phyloP scores from a whole-genome alignment of 768 basidiomycete species.

The Boletus subcaerulescens region DNA sequence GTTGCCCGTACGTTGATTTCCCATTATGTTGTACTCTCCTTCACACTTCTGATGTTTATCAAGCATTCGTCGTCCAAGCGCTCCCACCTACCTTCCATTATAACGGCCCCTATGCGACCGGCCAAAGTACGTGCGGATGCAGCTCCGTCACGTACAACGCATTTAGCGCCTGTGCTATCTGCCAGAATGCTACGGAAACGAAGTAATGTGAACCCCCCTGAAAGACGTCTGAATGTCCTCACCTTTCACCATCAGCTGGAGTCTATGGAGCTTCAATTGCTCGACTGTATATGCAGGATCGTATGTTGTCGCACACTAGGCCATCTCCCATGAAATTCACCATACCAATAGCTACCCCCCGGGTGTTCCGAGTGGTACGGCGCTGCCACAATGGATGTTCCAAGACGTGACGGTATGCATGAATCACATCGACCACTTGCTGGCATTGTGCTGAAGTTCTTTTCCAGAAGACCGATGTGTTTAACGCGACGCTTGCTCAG shows the following conservation, averaged over 20 bases:
- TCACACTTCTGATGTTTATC: background rate
- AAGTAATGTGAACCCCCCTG: constrained; percentile 22
- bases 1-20: constrained; percentile 37
- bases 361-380: constrained; percentile 44
- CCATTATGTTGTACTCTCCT: constrained; percentile 1
- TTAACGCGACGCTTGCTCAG: background rate
- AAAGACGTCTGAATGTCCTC: background rate
- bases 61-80: too few species aligned
- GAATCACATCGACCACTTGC: background rate
- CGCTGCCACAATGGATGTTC: constrained; percentile 63
- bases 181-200: constrained; percentile 44
- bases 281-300: constrained; percentile 31
- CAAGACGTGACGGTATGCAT: constrained; percentile 45
- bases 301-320: constrained; percentile 7
- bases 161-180: constrained; percentile 54
- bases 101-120: constrained; percentile 21
- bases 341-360: constrained; percentile 38
- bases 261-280: constrained; percentile 48
- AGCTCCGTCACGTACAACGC: constrained; percentile 54
- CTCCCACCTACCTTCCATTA: too few species aligned
- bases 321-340: background rate
- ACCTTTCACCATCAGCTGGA: constrained; percentile 42
- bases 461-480: constrained; percentile 20
- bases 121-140: constrained; percentile 44
- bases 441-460: constrained; percentile 1